phyloP scores from a whole-genome alignment of 495 filamentous ascomycete genomes.

The Penicillium herquei region DNA sequence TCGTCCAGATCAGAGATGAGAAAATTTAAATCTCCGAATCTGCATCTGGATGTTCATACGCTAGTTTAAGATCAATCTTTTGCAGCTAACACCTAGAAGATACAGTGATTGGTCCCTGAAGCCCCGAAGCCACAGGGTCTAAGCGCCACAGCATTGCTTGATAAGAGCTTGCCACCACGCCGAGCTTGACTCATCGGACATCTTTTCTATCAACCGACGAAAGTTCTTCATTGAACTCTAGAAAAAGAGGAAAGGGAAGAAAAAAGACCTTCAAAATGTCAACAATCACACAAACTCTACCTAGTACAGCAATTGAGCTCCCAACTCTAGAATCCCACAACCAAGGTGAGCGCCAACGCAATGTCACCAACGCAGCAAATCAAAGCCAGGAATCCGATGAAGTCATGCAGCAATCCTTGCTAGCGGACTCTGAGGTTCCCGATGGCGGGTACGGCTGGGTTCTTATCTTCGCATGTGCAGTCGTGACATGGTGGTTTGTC shows the following conservation, averaged over 20 bases:
- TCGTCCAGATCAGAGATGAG: neutral
- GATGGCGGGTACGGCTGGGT: constrained; percentile 63
- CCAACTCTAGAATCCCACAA: constrained; percentile 7
- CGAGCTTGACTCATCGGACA: no score
- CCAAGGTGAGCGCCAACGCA: constrained; percentile 17
- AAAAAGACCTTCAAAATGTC: constrained; percentile 6
- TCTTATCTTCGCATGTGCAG: constrained; percentile 49
- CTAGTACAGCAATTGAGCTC: constrained; percentile 21
- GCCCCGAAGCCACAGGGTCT: no score
- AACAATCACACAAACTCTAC: constrained; percentile 16
- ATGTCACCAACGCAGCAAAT: constrained; percentile 4
- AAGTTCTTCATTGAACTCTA: neutral
- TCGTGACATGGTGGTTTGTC: constrained; percentile 54
- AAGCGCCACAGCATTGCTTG: no score
- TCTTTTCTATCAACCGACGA: neutral
- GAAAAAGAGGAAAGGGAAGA: neutral
- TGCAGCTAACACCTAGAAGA: no score
- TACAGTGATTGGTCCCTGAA: no score
- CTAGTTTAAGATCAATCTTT: neutral
- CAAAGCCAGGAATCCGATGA: constrained; percentile 25
- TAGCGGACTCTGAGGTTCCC: constrained; percentile 49
- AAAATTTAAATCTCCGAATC: neutral
- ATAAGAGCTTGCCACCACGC: no score
- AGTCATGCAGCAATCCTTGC: constrained; percentile 47
- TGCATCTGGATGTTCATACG: neutral